These are phyloP conservation scores for Suhomyces sp. DNA, from an alignment of 805 yeast species.

Conservation along the genomic window DNA sequence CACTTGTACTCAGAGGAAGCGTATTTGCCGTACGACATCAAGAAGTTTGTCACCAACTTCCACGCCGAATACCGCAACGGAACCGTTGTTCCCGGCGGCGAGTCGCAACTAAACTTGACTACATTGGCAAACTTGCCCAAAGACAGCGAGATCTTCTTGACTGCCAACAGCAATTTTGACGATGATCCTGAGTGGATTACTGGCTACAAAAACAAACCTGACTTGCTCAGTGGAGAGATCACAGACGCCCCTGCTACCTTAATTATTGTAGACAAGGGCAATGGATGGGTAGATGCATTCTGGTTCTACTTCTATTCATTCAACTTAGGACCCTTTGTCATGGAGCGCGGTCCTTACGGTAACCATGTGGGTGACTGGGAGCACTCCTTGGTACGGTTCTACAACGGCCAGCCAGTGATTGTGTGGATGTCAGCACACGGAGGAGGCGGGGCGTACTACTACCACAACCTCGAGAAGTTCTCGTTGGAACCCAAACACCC, in stretches of 20 bases:
- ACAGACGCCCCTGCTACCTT: conserved; percentile 75
- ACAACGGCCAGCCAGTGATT: conserved; percentile 72
- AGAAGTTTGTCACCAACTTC: conserved; percentile 65
- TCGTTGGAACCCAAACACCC: conserved; percentile 51
- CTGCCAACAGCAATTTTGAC: conserved; percentile 68
- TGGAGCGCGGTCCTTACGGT: conserved; percentile 98
- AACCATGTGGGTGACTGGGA: conserved; percentile 99
- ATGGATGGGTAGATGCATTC: conserved; percentile 91
- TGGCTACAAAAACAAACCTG: conserved; percentile 66
- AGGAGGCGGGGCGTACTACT: conserved; percentile 88
- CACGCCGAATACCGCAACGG: conserved; percentile 54
- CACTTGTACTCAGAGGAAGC: conserved; percentile 85
- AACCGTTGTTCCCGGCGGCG: conserved; percentile 33
- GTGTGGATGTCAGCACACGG: conserved; percentile 99
- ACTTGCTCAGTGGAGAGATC: conserved; percentile 66
- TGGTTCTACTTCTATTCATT: conserved; percentile 97
- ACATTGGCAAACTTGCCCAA: conserved; percentile 30
- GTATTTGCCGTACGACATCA: conserved; percentile 80
- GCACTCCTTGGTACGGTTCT: conserved; percentile 82
- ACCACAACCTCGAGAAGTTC: conserved; percentile 68
- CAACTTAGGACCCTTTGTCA: conserved; percentile 92
- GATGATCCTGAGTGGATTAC: conserved; percentile 80
- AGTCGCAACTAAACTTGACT: conserved; percentile 28
- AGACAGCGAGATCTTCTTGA: conserved; percentile 50
- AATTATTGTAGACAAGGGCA: conserved; percentile 86